These are phyloP conservation scores for Peronospora belbahrii DNA, from an alignment of 352 stramenopile genomes.

Conservation along the genomic window DNA sequence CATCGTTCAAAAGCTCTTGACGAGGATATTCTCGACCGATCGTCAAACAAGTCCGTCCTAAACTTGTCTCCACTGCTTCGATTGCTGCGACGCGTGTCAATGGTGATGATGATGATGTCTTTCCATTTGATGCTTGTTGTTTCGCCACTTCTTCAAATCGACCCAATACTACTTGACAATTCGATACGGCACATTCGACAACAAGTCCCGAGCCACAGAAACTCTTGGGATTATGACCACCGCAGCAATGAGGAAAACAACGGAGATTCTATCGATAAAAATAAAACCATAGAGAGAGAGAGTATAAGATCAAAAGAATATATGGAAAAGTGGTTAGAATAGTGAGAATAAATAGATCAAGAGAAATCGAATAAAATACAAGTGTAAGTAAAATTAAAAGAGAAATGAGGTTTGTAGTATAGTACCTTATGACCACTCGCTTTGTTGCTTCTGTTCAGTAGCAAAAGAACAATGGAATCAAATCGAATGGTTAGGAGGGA, in stretches of 20 bases:
- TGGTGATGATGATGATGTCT: conserved; percentile 5
- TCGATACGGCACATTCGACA: conserved; percentile 52
- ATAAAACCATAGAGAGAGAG: too few relatives aligned
- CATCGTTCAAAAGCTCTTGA: conserved; percentile 56
- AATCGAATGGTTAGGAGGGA: too few relatives aligned
- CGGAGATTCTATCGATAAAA: conserved; percentile 66
- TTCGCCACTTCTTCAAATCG: conserved; percentile 69
- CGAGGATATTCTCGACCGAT: conserved; percentile 45
- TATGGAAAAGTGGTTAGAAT: too few relatives aligned
- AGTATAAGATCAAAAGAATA: too few relatives aligned
- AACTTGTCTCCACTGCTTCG: conserved; percentile 24
- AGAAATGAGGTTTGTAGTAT: too few relatives aligned
- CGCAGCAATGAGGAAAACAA: conserved; percentile 80
- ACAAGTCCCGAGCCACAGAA: conserved; percentile 76
- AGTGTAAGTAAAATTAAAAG: neutral
- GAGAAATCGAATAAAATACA: too few relatives aligned
- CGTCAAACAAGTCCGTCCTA: conserved; percentile 21
- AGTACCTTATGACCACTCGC: conserved; percentile 67
- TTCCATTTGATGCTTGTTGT: conserved; percentile 12
- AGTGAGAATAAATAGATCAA: too few relatives aligned
- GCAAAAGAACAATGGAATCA: too few relatives aligned
- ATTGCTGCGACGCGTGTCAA: too few relatives aligned
- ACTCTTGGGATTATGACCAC: conserved; percentile 77
- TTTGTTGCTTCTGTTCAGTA: conserved; percentile 66
- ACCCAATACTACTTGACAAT: conserved; percentile 55